Percentiles rank a stretch among this genome's conserved stretches.
Conservation (phyloP, 495 filamentous ascomycete species). For the Bacidia gigantensis region DNA sequence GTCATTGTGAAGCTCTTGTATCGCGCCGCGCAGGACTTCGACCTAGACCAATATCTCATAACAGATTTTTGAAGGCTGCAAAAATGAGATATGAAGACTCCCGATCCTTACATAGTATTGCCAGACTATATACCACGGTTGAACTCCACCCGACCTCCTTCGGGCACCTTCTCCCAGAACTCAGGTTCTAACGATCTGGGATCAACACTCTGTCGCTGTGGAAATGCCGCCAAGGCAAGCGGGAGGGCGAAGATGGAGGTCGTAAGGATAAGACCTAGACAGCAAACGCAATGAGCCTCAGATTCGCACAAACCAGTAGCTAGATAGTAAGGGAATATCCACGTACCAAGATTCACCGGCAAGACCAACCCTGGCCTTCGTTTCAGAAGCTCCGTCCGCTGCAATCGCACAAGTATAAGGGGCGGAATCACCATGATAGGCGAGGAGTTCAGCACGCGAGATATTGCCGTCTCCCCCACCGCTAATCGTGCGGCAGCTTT, state of each 20-base stretch:
- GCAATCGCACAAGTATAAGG: slow-evolving; percentile 66
- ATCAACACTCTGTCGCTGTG: slow-evolving; percentile 68
- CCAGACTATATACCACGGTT: slow-evolving; percentile 82
- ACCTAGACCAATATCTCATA: too few relatives aligned
- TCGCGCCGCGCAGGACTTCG: too few relatives aligned
- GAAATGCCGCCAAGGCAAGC: slow-evolving; percentile 79
- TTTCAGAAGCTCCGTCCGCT: slow-evolving; percentile 62
- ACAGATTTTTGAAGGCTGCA: too few relatives aligned
- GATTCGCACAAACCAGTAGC: too few relatives aligned
- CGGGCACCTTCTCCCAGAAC: slow-evolving; percentile 65
- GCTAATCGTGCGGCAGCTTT: slow-evolving; percentile 76
- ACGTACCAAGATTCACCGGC: slow-evolving; percentile 59
- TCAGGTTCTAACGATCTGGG: slow-evolving; percentile 64
- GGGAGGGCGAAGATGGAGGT: slow-evolving; percentile 76
- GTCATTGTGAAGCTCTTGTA: too few relatives aligned
- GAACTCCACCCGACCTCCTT: slow-evolving; percentile 68
- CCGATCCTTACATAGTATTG: too few relatives aligned
- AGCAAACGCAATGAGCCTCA: too few relatives aligned
- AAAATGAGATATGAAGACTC: too few relatives aligned
- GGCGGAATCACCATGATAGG: slow-evolving; percentile 95
- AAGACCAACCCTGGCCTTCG: slow-evolving; percentile 54
- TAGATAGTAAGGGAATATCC: too few relatives aligned
- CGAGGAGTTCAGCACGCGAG: slow-evolving; percentile 78
- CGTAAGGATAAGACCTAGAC: slow-evolving; percentile 52
- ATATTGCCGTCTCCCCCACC: slow-evolving; percentile 81